These are phyloP conservation scores for Combretum micranthum DNA, from an alignment of 345 rosid genomes.

Conservation along the genomic window DNA sequence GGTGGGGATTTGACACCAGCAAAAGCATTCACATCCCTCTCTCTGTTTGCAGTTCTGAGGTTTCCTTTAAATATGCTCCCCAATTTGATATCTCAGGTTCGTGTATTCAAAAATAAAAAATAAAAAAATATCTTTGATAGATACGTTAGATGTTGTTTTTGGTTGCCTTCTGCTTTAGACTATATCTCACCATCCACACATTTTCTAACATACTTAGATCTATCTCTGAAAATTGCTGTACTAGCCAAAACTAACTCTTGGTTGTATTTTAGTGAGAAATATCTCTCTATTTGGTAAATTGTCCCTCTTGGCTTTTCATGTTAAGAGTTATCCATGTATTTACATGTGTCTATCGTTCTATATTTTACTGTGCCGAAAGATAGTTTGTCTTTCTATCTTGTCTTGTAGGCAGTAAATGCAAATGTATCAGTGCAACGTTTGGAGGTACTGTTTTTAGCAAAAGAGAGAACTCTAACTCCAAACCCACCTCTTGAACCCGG, in stretches of 20 bases:
- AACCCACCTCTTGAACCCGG: constrained; percentile 76
- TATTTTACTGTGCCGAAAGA: constrained; percentile 1
- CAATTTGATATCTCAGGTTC: constrained; percentile 78
- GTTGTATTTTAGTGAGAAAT: no score
- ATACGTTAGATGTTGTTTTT: no score
- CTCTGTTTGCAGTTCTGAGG: constrained; percentile 73
- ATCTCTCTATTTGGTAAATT: no score
- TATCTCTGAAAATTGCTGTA: no score
- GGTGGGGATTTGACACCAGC: constrained; percentile 95
- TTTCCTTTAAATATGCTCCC: constrained; percentile 80
- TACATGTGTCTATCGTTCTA: no score
- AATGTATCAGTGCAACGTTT: constrained; percentile 79
- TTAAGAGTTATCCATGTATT: no score
- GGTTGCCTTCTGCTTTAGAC: no score
- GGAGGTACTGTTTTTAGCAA: constrained; percentile 62
- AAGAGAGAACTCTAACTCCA: constrained; percentile 66
- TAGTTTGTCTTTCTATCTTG: constrained; percentile 7
- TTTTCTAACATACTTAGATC: no score
- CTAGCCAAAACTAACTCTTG: no score
- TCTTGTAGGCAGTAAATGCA: constrained; percentile 75
- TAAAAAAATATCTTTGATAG: no score
- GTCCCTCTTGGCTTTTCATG: no score
- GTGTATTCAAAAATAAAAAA: constrained; percentile 9
- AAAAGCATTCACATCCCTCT: constrained; percentile 92
- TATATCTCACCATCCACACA: no score